These are phyloP conservation scores for Dimargaris xerosporica DNA, from an alignment of 192 early-diverging fungal genomes.

Conservation along the genomic window DNA sequence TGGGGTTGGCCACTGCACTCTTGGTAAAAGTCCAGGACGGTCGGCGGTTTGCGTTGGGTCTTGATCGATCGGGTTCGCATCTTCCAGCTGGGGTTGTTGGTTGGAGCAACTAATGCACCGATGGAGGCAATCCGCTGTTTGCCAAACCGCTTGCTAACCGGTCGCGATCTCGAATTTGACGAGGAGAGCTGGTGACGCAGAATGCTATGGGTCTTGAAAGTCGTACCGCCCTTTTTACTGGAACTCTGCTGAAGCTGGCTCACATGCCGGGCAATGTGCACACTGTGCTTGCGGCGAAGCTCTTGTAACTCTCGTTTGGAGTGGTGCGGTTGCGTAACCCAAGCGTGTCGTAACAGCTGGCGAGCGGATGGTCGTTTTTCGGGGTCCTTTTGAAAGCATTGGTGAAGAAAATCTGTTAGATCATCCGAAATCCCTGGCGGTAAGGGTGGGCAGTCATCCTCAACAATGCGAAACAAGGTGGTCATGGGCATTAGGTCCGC, in stretches of 20 bases:
- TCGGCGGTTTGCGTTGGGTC: too few species aligned
- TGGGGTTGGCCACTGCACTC: too few species aligned
- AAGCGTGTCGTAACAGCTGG: slow-evolving; percentile 57
- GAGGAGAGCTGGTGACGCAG: too few species aligned
- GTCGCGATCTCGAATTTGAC: too few species aligned
- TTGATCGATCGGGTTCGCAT: too few species aligned
- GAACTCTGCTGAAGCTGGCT: not conserved
- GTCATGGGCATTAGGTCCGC: slow-evolving; percentile 71
- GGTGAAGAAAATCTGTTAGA: slow-evolving; percentile 61
- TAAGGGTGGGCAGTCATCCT: slow-evolving; percentile 74
- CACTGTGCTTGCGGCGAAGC: slow-evolving; percentile 31
- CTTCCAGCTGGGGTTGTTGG: too few species aligned
- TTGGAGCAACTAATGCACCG: too few species aligned
- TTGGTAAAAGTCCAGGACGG: too few species aligned
- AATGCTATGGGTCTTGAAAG: too few species aligned
- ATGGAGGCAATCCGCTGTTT: too few species aligned
- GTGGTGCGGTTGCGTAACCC: slow-evolving; percentile 38
- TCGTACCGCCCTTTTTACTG: too few species aligned
- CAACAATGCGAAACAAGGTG: slow-evolving; percentile 87
- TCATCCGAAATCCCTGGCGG: slow-evolving; percentile 66
- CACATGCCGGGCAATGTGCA: slow-evolving; percentile 23
- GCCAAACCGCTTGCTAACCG: too few species aligned
- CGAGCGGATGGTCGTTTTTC: slow-evolving; percentile 51
- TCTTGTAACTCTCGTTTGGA: slow-evolving; percentile 32
- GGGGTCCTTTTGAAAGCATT: slow-evolving; percentile 77